A percentile compares a stretch with the other conserved stretches of the same genome.
These are phyloP conservation scores for Malassezia pachydermatis DNA, from an alignment of 1,284 basidiomycete genomes.

Conservation along the genomic window DNA sequence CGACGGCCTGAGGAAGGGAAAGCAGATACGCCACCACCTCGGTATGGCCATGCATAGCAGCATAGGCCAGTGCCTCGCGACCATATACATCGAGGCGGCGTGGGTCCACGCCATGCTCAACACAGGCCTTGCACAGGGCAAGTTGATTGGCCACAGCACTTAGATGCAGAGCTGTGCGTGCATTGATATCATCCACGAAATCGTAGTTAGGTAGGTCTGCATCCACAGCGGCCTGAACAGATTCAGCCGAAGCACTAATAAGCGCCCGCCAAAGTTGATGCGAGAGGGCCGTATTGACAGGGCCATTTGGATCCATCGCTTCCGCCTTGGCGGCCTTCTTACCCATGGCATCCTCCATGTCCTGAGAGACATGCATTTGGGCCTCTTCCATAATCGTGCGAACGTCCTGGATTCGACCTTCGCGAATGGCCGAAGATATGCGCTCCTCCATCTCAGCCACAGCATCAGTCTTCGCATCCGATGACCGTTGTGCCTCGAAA, in stretches of 20 bases:
- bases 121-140: conserved; percentile 71
- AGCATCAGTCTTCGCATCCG: conserved; percentile 31
- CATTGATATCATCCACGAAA: conserved; percentile 94
- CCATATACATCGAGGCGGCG: conserved; percentile 76
- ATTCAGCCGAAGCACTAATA: conserved; percentile 26
- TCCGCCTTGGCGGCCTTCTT: conserved; percentile 15
- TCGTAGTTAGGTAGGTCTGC: conserved; percentile 61
- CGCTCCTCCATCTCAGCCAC: conserved; percentile 39
- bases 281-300: conserved; percentile 30
- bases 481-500: conserved; percentile 28
- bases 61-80: conserved; percentile 86
- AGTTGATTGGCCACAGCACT: conserved; percentile 73
- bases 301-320: conserved; percentile 21
- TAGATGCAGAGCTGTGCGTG: conserved; percentile 86
- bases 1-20: conserved; percentile 55
- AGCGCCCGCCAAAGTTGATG: conserved; percentile 45
- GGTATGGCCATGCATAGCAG: conserved; percentile 81
- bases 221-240: conserved; percentile 32
- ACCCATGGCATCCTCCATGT: conserved; percentile 20
- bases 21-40: conserved; percentile 68
- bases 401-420: conserved; percentile 26
- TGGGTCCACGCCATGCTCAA: conserved; percentile 61
- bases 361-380: conserved; percentile 22
- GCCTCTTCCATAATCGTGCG: conserved; percentile 28
- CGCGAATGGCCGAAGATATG: conserved; percentile 30